Base-by-base conservation (phyloP, 73 alveolate species). In the Blepharisma stoltei region DNA sequence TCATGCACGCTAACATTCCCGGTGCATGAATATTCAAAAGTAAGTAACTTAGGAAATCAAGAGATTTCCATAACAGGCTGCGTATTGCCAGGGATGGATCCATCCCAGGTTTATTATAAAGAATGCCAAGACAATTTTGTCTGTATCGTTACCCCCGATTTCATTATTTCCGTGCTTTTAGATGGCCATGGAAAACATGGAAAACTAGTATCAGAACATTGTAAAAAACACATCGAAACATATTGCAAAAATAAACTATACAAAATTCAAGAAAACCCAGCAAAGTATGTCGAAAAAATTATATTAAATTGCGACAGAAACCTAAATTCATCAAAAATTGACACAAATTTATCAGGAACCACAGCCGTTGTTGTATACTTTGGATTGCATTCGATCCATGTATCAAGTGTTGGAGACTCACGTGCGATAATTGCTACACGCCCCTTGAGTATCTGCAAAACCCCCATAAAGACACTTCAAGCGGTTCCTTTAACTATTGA, bases 321-420 rank as follows among this genome's bases (percentile, higher is more conserved):
- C 3, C 23, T 52, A 52, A 20, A 52, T n/a, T n/a, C 18, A 1
- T n/a, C 67, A 14, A n/a, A 52, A 52, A 20, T 20, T 2, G 67
- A 52, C 3, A 52, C 67, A n/a, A n/a, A 52, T 14, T n/a, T n/a
- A 52, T 52, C 67, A n/a, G 67, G 67, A 52, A n/a, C 32, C 23
- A n/a, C 32, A n/a, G 67, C 67, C 3, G 2, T 20, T 3, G 23
- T 52, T n/a, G 18, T 20, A 0, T n/a, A n/a, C 23, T 52, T 52
- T 2, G 23, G 32, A 0, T 52, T n/a, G 6, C 49, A 23, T 6
- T 68, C 55, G 32, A 14, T 81, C 32, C 65, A 60, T 41, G 54
- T 81, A 70, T 83, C 84, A 6, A 73, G 67, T 25, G 85, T 81
- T 5, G 88, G 88, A 8, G 84, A 81, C 73, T 71, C 84, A 2